phyloP scores from a whole-genome alignment of 2,329 filamentous ascomycete species.

The Penicillium capsulatum region DNA sequence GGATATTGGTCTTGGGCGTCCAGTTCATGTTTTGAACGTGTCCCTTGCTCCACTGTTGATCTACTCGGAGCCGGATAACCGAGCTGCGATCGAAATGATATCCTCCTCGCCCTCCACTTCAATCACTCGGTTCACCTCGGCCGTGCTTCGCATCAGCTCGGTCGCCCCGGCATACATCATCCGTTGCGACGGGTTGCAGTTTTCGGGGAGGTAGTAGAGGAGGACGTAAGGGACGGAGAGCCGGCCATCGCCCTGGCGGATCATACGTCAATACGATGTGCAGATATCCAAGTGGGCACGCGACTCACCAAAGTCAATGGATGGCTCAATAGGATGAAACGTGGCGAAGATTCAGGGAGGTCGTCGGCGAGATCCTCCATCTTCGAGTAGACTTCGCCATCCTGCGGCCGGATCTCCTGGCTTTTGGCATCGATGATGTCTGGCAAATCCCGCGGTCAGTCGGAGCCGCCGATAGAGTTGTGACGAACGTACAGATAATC shows the following conservation, averaged over 20 bases:
- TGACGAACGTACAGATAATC: constrained; percentile 77
- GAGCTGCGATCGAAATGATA: constrained; percentile 72
- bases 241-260: constrained; percentile 67
- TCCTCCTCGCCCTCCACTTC: constrained; percentile 80
- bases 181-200: constrained; percentile 77
- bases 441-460: constrained; percentile 38
- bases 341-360: constrained; percentile 84
- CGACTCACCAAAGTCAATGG: constrained; percentile 72
- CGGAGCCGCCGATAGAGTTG: constrained; percentile 1
- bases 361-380: constrained; percentile 81
- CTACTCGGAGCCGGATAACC: constrained; percentile 39
- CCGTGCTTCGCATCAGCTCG: constrained; percentile 89
- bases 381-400: constrained; percentile 75
- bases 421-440: constrained; percentile 87
- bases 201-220: constrained; percentile 89
- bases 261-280: constrained; percentile 3
- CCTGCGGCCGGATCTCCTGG: constrained; percentile 81
- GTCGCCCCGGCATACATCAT: constrained; percentile 97
- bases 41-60: no score
- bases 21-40: no score
- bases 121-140: constrained; percentile 81
- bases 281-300: background rate
- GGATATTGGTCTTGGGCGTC: no score
- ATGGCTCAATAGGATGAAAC: constrained; percentile 87
- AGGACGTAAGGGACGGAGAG: constrained; percentile 89